Conservation (phyloP, 371 early-diverging fungal species). For the Capniomyces stellatus region DNA sequence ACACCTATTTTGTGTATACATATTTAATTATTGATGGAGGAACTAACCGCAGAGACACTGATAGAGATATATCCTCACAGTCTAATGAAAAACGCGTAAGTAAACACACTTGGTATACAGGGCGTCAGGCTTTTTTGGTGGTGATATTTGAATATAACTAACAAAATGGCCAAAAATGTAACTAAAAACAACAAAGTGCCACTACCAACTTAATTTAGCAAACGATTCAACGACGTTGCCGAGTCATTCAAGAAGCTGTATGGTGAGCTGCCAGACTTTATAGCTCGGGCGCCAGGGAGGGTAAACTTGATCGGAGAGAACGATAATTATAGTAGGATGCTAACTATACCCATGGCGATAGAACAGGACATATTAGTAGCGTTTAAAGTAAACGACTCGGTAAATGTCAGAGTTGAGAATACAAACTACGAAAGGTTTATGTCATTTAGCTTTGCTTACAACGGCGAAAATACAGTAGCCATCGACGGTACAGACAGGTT, state of each 20-base stretch:
- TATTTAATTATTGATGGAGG: no score
- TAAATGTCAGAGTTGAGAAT: slow-evolving; percentile 44
- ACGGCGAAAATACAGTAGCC: slow-evolving; percentile 32
- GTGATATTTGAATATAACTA: no score
- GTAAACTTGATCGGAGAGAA: slow-evolving; percentile 93
- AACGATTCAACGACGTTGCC: slow-evolving; percentile 36
- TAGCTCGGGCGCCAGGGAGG: slow-evolving; percentile 78
- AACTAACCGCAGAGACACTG: no score
- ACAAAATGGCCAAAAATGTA: no score
- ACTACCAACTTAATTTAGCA: no score
- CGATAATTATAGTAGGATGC: slow-evolving; percentile 84
- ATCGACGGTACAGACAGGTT: slow-evolving; percentile 46
- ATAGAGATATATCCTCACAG: no score
- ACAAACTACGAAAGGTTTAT: slow-evolving; percentile 36
- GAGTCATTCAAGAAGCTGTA: slow-evolving; percentile 37
- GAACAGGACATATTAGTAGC: slow-evolving; percentile 70
- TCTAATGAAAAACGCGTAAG: no score
- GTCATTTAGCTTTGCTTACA: slow-evolving; percentile 45
- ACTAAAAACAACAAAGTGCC: no score
- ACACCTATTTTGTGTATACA: no score
- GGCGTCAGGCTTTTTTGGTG: no score
- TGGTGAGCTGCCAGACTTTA: slow-evolving; percentile 50
- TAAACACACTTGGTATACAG: no score
- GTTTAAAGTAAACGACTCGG: slow-evolving; percentile 31
- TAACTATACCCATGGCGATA: slow-evolving; percentile 91